Evolutionary conservation across 1,284 basidiomycete genomes (phyloP), one percentile per base, ranked within the genome.

Genomic region (Hortiboletus rubellus): DNA sequence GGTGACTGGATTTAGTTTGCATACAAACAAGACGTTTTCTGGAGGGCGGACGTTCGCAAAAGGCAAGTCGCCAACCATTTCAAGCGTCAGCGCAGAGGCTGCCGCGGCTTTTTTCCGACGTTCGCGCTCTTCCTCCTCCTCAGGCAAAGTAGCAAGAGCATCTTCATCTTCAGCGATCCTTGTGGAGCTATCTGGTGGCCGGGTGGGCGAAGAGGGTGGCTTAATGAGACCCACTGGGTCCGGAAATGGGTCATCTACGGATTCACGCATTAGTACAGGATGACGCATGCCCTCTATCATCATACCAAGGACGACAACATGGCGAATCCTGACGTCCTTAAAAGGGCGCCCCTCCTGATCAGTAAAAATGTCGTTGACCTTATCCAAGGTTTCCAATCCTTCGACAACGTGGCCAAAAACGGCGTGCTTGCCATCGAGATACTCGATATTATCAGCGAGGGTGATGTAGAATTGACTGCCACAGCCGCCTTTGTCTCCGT

Each of bases 41-140:
- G 96, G 96, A 0, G 97, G 97, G 43, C 95, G 85, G 43, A 99
- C 94, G 67, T 98, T 96, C 18, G 96, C 97, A 69, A 99, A 98
- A 0, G 97, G 97, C 52, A 99, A 79, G 74, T 99, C 97, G 47
- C 96, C 96, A 58, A 99, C 96, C 94, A 99, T 99, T 73, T 99
- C 97, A 49, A 99, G 84, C 3, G 97, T 99, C 37, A 99, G 78
- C 0, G 96, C 97, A 41, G 94, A 94, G 0, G 96, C 94, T 3
- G 86, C 85, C 0, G 96, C 96, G 0, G 95, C 95, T 57, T 90
- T 89, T 70, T 87, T 83, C 12, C 95, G 86, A 12, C 91, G 84
- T 47, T 84, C 77, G 17, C 82, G 82, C 65, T 96, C 96, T 43
- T 87, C 86, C 59, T 93, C 89, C 60, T 94, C 92, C 62, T 93